Conservation (phyloP, 306 rosid genomes). For the Herpetospermum pedunculosum region DNA sequence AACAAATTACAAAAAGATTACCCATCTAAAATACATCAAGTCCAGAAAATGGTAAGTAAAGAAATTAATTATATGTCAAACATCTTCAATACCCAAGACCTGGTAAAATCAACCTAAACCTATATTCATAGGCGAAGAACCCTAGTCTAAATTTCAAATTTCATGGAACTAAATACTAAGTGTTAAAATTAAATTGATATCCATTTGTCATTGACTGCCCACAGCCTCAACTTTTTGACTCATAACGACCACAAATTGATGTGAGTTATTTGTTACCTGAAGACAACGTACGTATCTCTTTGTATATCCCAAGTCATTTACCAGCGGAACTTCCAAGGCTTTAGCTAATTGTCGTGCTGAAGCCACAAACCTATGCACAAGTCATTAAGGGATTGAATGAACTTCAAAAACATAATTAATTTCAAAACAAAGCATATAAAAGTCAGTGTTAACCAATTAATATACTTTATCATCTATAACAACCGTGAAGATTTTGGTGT, state of each 20-base stretch:
- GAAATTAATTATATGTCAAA: not conserved
- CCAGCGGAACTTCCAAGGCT: slow-evolving; percentile 97
- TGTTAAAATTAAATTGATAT: not conserved
- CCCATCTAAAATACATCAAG: not conserved
- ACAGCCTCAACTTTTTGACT: not conserved
- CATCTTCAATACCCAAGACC: not conserved
- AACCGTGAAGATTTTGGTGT: not conserved
- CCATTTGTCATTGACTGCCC: not conserved
- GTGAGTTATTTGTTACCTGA: slow-evolving; percentile 47
- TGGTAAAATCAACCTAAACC: not conserved
- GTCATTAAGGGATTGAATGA: slow-evolving; percentile 2
- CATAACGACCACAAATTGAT: not conserved
- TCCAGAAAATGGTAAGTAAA: not conserved
- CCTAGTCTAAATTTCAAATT: not conserved
- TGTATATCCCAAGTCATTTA: slow-evolving; percentile 97
- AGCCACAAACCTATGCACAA: slow-evolving; percentile 66
- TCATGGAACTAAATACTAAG: not conserved
- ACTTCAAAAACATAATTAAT: not conserved
- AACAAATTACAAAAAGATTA: not conserved
- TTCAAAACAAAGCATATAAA: not conserved
- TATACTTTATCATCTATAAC: not conserved
- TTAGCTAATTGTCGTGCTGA: slow-evolving; percentile 93
- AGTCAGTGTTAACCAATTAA: not conserved
- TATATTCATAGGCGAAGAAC: not conserved
- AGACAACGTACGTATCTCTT: slow-evolving; percentile 97